Evolutionary conservation across 768 basidiomycete species (phyloP).

Genomic region (Mycena belliarum): DNA sequence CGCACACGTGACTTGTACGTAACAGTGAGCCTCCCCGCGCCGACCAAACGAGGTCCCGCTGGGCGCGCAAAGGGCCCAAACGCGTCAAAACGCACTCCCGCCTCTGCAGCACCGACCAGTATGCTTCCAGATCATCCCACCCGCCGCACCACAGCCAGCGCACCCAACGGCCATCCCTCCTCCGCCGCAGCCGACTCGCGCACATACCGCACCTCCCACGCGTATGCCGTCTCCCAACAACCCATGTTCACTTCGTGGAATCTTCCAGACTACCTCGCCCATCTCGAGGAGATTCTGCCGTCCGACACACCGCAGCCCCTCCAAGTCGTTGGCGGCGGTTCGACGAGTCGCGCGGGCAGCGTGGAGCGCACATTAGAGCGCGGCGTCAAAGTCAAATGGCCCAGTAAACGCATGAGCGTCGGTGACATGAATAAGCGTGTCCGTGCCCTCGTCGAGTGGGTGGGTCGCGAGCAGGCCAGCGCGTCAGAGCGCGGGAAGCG

Average conservation of each 20-base stretch:
- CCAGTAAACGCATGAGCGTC: conserved; percentile 92
- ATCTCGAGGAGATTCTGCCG: conserved; percentile 83
- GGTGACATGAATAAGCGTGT: conserved; percentile 97
- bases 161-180: conserved; percentile 36
- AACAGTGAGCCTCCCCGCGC: conserved; percentile 21
- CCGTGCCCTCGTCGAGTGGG: conserved; percentile 87
- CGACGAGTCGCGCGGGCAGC: conserved; percentile 47
- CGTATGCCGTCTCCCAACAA: conserved; percentile 77
- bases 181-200: conserved; percentile 48
- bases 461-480: conserved; percentile 83
- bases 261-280: conserved; percentile 89
- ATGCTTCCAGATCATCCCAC: conserved; percentile 46
- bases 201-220: conserved; percentile 78
- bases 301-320: conserved; percentile 73
- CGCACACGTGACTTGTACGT: conserved; percentile 24
- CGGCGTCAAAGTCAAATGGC: conserved; percentile 90
- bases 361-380: conserved; percentile 67
- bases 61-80: conserved; percentile 42
- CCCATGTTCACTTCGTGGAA: conserved; percentile 85
- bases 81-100: conserved; percentile 43
- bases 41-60: conserved; percentile 37
- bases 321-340: conserved; percentile 54
- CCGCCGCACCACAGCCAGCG: conserved; percentile 50
- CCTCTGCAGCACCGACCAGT: conserved; percentile 28
- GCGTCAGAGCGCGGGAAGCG: conserved; percentile 71